Evolutionary conservation across 352 stramenopile species (phyloP).

Genomic region (Phytophthora tentaculata): DNA sequence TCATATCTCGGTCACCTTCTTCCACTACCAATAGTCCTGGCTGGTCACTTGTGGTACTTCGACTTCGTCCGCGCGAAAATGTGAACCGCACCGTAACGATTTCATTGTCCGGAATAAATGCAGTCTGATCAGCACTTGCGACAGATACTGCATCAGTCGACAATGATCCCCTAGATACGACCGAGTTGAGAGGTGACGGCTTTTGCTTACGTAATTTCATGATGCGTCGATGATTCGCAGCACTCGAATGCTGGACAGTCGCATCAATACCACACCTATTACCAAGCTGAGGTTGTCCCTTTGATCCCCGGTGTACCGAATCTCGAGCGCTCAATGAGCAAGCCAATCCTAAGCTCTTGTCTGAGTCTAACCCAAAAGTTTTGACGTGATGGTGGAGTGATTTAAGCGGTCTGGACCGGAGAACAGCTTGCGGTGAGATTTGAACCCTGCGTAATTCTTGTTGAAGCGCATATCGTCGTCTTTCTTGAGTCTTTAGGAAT

Average conservation of each 20-base stretch:
- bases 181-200: background rate
- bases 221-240: slow-evolving; percentile 65
- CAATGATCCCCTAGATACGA: background rate
- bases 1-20: slow-evolving; percentile 19
- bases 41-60: slow-evolving; percentile 1
- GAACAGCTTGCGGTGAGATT: slow-evolving; percentile 47
- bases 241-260: slow-evolving; percentile 30
- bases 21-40: slow-evolving; percentile 17
- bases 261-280: slow-evolving; percentile 7
- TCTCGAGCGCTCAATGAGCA: slow-evolving; percentile 13
- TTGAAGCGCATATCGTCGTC: slow-evolving; percentile 51
- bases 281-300: slow-evolving; percentile 1
- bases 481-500: slow-evolving; percentile 68
- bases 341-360: slow-evolving; percentile 7
- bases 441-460: slow-evolving; percentile 60
- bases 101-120: slow-evolving; percentile 39
- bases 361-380: background rate
- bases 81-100: slow-evolving; percentile 66
- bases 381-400: slow-evolving; percentile 27
- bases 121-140: background rate
- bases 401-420: slow-evolving; percentile 37
- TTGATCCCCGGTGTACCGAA: slow-evolving; percentile 17
- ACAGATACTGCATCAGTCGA: background rate
- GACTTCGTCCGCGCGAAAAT: slow-evolving; percentile 47
- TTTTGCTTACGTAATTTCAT: slow-evolving; percentile 60